Conservation (phyloP, 345 rosid species). For the Aquilaria yunnanensis region DNA sequence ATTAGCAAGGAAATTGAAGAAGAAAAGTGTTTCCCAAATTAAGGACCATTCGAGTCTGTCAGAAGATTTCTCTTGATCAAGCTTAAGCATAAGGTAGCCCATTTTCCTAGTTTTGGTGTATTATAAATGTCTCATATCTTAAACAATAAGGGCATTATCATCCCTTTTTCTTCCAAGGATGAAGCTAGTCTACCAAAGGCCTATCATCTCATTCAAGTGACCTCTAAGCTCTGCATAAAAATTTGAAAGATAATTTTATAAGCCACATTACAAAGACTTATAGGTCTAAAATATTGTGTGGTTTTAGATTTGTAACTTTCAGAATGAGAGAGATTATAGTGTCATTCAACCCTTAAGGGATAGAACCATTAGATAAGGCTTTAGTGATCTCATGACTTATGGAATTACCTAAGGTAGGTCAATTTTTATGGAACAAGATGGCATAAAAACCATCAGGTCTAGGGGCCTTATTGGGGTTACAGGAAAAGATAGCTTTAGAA, state of each 20-base stretch:
- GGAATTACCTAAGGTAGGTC: neutral
- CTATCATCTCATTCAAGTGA: neutral
- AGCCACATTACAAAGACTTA: neutral
- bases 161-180: neutral
- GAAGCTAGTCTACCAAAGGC: too few species aligned
- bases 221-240: neutral
- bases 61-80: too few species aligned
- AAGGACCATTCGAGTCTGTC: too few species aligned
- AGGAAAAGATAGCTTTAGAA: too few species aligned
- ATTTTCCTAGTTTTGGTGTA: neutral
- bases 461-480: neutral
- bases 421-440: neutral
- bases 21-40: neutral
- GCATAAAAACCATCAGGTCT: neutral
- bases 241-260: too few species aligned
- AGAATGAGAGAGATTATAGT: neutral
- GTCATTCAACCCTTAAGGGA: neutral
- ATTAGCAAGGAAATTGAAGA: neutral
- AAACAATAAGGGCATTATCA: neutral
- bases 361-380: too few species aligned
- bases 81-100: too few species aligned
- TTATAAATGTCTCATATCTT: neutral
- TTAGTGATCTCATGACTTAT: neutral
- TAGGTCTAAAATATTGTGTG: neutral
- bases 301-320: neutral